phyloP scores from a whole-genome alignment of 495 filamentous ascomycete species.

The Aspergillus bertholletiae region DNA sequence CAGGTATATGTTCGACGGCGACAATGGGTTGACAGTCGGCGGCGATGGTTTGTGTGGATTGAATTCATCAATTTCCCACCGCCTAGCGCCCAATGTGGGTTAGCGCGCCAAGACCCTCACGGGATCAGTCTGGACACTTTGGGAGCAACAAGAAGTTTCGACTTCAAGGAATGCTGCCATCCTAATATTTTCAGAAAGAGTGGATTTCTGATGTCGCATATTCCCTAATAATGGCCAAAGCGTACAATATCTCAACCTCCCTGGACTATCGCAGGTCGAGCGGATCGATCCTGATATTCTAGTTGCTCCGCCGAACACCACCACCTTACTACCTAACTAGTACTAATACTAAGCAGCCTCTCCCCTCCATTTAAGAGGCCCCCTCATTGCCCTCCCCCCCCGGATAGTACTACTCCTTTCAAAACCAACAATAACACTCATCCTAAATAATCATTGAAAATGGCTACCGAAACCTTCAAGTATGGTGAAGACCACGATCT shows the following conservation, averaged over 20 bases:
- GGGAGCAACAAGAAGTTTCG: not conserved
- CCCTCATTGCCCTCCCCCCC: not conserved
- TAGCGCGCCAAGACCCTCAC: conserved; percentile 27
- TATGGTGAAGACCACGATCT: conserved; percentile 30
- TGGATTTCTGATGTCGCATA: too few species aligned
- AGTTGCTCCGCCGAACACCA: too few species aligned
- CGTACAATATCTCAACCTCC: too few species aligned
- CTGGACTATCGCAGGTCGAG: too few species aligned
- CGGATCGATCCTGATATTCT: too few species aligned
- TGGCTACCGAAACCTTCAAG: conserved; percentile 22
- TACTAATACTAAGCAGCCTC: too few species aligned
- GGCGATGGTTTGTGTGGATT: conserved; percentile 46
- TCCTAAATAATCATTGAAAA: conserved; percentile 1
- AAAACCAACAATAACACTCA: not conserved
- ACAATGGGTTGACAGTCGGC: conserved; percentile 25
- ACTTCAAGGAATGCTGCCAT: too few species aligned
- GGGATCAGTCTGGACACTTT: not conserved
- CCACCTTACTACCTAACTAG: too few species aligned
- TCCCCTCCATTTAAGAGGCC: not conserved
- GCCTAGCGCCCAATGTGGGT: conserved; percentile 17
- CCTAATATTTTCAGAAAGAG: too few species aligned
- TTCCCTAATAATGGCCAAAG: too few species aligned
- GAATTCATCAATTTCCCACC: conserved; percentile 31
- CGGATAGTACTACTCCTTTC: not conserved
- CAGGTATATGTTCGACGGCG: conserved; percentile 25